phyloP scores from a whole-genome alignment of 2,329 filamentous ascomycete genomes.

The Tolypocladium guangdongense region DNA sequence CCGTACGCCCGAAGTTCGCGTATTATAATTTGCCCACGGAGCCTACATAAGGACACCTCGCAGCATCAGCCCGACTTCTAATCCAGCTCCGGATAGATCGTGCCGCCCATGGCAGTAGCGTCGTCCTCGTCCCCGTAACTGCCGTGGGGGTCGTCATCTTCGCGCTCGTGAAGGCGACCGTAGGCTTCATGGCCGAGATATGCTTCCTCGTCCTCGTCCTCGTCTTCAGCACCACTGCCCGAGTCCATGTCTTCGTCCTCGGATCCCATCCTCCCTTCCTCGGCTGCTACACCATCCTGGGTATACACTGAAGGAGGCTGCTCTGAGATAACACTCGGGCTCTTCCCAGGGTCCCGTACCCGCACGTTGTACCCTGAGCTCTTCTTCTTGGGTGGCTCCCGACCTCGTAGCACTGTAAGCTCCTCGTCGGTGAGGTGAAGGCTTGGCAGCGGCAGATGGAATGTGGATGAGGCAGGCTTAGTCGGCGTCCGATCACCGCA shows the following conservation, averaged over 20 bases:
- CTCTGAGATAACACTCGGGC: conserved; percentile 7
- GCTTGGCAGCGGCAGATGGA: conserved; percentile 23
- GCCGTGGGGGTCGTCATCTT: conserved; percentile 14
- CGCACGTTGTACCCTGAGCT: conserved; percentile 24
- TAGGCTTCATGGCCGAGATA: conserved; percentile 9
- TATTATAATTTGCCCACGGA: no score
- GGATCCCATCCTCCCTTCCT: not conserved
- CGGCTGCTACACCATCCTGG: conserved; percentile 6
- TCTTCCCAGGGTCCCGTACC: conserved; percentile 13
- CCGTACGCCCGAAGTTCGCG: no score
- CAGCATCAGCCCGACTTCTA: not conserved
- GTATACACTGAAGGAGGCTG: conserved; percentile 8
- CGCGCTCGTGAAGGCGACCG: conserved; percentile 12
- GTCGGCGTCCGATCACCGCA: conserved; percentile 23
- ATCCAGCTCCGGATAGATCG: conserved; percentile 9
- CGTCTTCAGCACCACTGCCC: conserved; percentile 9
- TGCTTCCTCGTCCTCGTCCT: conserved; percentile 1
- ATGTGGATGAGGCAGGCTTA: conserved; percentile 17
- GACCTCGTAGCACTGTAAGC: conserved; percentile 21
- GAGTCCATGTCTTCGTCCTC: conserved; percentile 13
- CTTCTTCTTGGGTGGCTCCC: conserved; percentile 24
- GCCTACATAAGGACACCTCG: not conserved
- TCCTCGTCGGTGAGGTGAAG: conserved; percentile 24
- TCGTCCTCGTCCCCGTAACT: conserved; percentile 10
- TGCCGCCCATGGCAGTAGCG: not conserved